Base-by-base conservation (phyloP, 441 rosid genomes). In the Monsonia emarginata region DNA sequence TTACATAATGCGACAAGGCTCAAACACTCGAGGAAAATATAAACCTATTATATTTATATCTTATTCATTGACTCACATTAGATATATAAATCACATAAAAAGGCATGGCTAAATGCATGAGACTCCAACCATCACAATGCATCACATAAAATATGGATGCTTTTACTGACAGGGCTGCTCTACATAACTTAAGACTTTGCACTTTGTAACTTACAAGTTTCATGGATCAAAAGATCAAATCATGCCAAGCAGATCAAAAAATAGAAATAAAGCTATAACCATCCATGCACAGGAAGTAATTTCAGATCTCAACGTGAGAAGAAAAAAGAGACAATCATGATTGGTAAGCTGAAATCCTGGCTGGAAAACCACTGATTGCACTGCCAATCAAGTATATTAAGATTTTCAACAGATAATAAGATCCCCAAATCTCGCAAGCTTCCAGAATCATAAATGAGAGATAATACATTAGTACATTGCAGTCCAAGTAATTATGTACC, bases 401-500 rank as follows among this genome's bases (percentile, higher is more conserved):
- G 54, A 57, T 19, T 60, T 21, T 38, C 32, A n/a, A 40, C 25
- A 58, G 66, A 61, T 10, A 32, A 19, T 18, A 57, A 40, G 58
- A 65, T 16, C 28, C 59, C 54, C 61, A 68, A 26, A 65, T 56
- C 14, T 63, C 46, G 64, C 8, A 72, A 74, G 50, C 56, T 48
- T 21, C 42, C 64, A 64, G 61, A 65, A 69, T 74, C 52, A 67
- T 36, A 25, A 76, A 70, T 57, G 54, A 42, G 61, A 24, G 8
- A 38, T 16, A 68, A 1, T 25, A 26, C 5, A 24, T 52, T 48
- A 19, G 14, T 25, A n/a, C 71, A 67, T 10, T 7, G 16, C 36
- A 27, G 32, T 50, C 59, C 0, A 56, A 5, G 60, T 19, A 6
- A 10, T 32, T 62, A 5, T 67, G 57, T 86, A 95, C 99, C 98